phyloP scores from a whole-genome alignment of 129 eudicot genomes.

The Flaveria brownii region DNA sequence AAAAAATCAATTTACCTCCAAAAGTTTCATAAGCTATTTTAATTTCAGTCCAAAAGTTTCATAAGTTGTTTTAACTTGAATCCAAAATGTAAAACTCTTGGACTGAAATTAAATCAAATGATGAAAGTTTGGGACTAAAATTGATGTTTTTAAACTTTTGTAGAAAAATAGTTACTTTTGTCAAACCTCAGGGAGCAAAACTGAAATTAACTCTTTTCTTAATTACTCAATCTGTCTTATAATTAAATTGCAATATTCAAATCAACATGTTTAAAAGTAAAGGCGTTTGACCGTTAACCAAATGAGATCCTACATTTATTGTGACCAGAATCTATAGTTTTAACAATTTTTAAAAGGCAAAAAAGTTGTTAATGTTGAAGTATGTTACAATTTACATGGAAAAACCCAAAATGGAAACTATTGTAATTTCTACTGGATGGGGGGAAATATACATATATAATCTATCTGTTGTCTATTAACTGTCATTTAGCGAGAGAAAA shows the following conservation, averaged over 20 bases:
- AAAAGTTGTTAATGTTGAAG: not conserved
- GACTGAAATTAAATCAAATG: no score
- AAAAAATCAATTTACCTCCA: no score
- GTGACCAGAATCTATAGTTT: not conserved
- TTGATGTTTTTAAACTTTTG: no score
- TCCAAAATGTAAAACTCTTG: no score
- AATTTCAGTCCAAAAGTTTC: no score
- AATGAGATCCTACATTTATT: not conserved
- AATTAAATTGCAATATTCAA: not conserved
- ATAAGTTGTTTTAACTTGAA: no score
- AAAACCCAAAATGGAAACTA: not conserved
- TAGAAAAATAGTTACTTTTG: no score
- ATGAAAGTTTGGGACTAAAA: no score
- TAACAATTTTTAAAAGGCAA: not conserved
- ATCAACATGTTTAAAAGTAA: not conserved
- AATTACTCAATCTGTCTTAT: not conserved
- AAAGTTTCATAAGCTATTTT: no score
- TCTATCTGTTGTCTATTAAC: not conserved
- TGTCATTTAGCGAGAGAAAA: no score
- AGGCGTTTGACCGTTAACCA: slow-evolving; percentile 12
- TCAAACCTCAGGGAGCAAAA: no score
- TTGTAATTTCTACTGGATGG: not conserved
- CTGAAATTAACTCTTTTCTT: not conserved
- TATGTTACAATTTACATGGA: slow-evolving; percentile 7
- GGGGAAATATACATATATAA: not conserved